A percentile compares a stretch with the other conserved stretches of the same genome.
Evolutionary conservation across 2,329 filamentous ascomycete genomes (phyloP).

Genomic region (Claviceps quebecensis): DNA sequence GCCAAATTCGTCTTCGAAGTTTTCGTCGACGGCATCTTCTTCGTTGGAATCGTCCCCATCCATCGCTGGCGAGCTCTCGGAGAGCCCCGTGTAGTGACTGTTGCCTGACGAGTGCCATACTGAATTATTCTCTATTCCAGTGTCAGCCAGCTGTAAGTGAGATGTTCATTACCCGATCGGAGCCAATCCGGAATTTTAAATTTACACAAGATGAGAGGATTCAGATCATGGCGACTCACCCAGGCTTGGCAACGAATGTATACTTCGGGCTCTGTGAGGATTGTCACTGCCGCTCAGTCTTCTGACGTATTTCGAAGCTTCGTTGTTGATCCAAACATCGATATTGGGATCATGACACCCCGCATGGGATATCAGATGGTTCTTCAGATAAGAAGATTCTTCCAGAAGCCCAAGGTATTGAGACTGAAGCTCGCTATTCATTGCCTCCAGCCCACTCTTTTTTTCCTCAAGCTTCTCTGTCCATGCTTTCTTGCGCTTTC

Average conservation of each 20-base stretch:
- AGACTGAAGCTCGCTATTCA: conserved; percentile 27
- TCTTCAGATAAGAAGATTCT: conserved; percentile 34
- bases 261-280: background rate
- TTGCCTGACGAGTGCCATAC: background rate
- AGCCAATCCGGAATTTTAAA: too few species aligned
- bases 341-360: conserved; percentile 39
- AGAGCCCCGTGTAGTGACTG: conserved; percentile 1
- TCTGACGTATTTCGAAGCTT: conserved; percentile 35
- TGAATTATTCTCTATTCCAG: background rate
- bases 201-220: too few species aligned
- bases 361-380: conserved; percentile 37
- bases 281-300: conserved; percentile 1
- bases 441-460: conserved; percentile 28
- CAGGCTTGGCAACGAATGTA: conserved; percentile 1
- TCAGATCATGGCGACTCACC: background rate
- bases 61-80: background rate
- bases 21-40: background rate
- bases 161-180: too few species aligned
- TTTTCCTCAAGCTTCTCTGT: conserved; percentile 34
- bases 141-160: too few species aligned
- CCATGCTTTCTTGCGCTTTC: conserved; percentile 50
- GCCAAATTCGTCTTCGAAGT: background rate
- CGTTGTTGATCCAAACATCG: conserved; percentile 37
- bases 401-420: conserved; percentile 28
- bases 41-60: conserved; percentile 1